Conservation (phyloP, 2,329 filamentous ascomycete species). For the Penicillium concentricum region DNA sequence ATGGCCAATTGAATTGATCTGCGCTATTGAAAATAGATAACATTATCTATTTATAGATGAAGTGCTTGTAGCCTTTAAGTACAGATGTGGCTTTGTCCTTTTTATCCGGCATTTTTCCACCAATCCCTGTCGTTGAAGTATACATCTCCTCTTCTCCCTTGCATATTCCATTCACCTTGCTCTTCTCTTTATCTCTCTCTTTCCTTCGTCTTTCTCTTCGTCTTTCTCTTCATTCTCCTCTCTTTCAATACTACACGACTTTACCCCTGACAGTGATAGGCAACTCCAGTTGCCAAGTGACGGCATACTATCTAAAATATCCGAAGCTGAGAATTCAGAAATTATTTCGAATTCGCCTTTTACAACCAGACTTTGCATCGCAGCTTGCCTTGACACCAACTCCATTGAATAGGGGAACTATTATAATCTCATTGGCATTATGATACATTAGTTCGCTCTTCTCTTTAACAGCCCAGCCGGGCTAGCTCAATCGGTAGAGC, state of each 20-base stretch:
- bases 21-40: neutral
- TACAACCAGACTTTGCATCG: neutral
- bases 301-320: neutral
- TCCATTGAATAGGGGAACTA: neutral
- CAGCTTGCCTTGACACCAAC: neutral
- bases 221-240: neutral
- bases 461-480: constrained; percentile 29
- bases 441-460: neutral
- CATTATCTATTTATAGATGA: neutral
- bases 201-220: neutral
- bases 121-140: neutral
- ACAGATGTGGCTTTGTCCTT: too few relatives aligned
- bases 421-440: accelerated
- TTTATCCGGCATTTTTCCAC: neutral
- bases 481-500: constrained; percentile 52
- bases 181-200: neutral
- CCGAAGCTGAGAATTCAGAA: neutral
- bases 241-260: neutral
- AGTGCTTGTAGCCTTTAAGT: neutral
- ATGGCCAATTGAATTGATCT: neutral
- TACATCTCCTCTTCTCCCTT: neutral
- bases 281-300: neutral
- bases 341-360: neutral
- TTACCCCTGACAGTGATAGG: neutral
- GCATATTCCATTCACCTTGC: neutral